Conservation (phyloP, 495 filamentous ascomycete species). For the Aspergillus mulundensis region DNA sequence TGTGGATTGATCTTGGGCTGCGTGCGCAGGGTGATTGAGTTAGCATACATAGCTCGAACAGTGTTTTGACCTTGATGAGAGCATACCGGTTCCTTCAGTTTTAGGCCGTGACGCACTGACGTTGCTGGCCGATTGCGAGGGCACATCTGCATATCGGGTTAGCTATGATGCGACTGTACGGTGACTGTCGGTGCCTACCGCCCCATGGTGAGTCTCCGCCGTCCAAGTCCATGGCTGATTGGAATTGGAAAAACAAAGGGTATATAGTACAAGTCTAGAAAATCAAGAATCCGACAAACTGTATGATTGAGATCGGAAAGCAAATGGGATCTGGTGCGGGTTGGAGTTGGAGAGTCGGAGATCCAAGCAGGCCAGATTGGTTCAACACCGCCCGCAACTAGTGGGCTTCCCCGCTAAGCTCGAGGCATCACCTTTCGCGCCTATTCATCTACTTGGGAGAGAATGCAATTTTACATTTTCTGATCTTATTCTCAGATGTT, state of each 20-base stretch:
- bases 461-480: too few relatives aligned
- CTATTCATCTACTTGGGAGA: background rate
- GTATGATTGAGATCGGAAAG: slow-evolving; percentile 8
- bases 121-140: slow-evolving; percentile 47
- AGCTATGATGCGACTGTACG: slow-evolving; percentile 31
- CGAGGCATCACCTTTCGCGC: background rate
- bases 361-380: slow-evolving; percentile 17
- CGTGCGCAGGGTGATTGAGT: slow-evolving; percentile 28
- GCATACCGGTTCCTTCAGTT: slow-evolving; percentile 29
- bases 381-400: slow-evolving; percentile 28
- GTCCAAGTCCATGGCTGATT: slow-evolving; percentile 52
- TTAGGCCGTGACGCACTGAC: slow-evolving; percentile 23
- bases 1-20: slow-evolving; percentile 32
- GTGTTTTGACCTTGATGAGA: slow-evolving; percentile 8
- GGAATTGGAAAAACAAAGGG: background rate
- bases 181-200: slow-evolving; percentile 48
- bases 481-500: too few relatives aligned
- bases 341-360: slow-evolving; percentile 24
- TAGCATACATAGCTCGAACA: slow-evolving; percentile 25
- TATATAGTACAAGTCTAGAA: slow-evolving; percentile 4
- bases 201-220: slow-evolving; percentile 68
- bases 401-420: slow-evolving; percentile 9
- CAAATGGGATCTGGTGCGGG: slow-evolving; percentile 20
- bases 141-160: slow-evolving; percentile 46
- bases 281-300: background rate